Conservation (phyloP, 2,329 filamentous ascomycete genomes). For the Aspergillus bombycis region DNA sequence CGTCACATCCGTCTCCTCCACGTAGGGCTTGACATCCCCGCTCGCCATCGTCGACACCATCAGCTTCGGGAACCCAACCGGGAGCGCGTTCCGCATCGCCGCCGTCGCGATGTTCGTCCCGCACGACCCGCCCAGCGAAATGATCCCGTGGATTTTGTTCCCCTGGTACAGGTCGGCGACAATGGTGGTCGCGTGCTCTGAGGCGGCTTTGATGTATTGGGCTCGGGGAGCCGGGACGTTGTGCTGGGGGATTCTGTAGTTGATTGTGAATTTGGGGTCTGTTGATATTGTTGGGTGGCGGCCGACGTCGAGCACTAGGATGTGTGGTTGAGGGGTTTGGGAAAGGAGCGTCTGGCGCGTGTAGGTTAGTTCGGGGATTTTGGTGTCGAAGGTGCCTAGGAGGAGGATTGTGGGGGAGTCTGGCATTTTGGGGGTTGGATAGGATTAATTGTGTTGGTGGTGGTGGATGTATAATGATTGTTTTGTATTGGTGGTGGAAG, state of each 20-base stretch:
- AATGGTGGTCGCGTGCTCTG: slow-evolving; percentile 48
- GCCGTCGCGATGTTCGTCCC: slow-evolving; percentile 64
- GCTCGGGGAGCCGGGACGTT: slow-evolving; percentile 47
- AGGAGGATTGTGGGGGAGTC: slow-evolving; percentile 51
- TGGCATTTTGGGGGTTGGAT: not conserved
- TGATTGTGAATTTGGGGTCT: slow-evolving; percentile 49
- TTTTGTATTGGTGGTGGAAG: no score
- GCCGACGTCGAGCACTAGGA: slow-evolving; percentile 30
- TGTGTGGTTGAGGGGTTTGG: slow-evolving; percentile 27
- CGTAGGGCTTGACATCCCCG: slow-evolving; percentile 65
- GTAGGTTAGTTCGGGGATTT: slow-evolving; percentile 62
- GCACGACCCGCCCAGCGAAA: slow-evolving; percentile 65
- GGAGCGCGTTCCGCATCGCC: slow-evolving; percentile 63
- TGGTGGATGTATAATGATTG: no score
- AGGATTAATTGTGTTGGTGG: not conserved
- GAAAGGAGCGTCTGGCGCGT: slow-evolving; percentile 53
- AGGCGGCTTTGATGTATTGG: slow-evolving; percentile 62
- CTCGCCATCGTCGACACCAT: slow-evolving; percentile 72
- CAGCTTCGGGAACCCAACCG: slow-evolving; percentile 70
- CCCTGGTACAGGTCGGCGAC: slow-evolving; percentile 46
- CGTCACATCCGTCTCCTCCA: slow-evolving; percentile 69
- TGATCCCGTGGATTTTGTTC: slow-evolving; percentile 56
- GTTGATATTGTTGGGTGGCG: slow-evolving; percentile 38
- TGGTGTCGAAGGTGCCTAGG: slow-evolving; percentile 68
- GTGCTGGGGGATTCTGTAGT: slow-evolving; percentile 39